Conservation (phyloP, 2,329 filamentous ascomycete species). For the Phialophora verrucosa region DNA sequence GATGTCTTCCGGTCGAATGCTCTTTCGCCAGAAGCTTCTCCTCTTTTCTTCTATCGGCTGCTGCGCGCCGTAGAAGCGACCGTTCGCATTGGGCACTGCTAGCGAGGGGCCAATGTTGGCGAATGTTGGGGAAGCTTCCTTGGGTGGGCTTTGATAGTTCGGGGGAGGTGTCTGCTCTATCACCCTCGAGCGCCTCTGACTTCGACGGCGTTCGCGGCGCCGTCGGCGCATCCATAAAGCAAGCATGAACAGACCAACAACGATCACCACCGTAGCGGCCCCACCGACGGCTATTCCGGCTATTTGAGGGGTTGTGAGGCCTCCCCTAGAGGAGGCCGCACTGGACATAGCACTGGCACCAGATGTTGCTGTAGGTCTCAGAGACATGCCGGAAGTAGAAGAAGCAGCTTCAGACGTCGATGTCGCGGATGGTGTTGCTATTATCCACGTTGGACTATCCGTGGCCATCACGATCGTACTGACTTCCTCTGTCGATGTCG, state of each 20-base stretch:
- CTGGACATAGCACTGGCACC: slow-evolving; percentile 21
- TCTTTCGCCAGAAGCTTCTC: slow-evolving; percentile 41
- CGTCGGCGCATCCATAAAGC: slow-evolving; percentile 45
- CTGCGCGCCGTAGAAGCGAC: slow-evolving; percentile 34
- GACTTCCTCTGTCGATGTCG: slow-evolving; percentile 31
- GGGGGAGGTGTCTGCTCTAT: slow-evolving; percentile 46
- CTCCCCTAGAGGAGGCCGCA: slow-evolving; percentile 4
- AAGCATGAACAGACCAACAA: slow-evolving; percentile 51
- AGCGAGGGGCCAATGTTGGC: slow-evolving; percentile 10
- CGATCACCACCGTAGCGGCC: slow-evolving; percentile 57
- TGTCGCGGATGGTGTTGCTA: slow-evolving; percentile 19
- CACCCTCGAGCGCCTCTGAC: slow-evolving; percentile 47
- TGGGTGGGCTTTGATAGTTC: slow-evolving; percentile 29
- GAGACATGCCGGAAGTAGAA: slow-evolving; percentile 35
- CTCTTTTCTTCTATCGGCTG: slow-evolving; percentile 35
- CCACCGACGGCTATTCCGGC: slow-evolving; percentile 65
- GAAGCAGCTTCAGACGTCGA: slow-evolving; percentile 23
- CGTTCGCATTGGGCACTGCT: slow-evolving; percentile 15
- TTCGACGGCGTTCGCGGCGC: slow-evolving; percentile 37
- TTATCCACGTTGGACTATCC: slow-evolving; percentile 20
- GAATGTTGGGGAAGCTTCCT: slow-evolving; percentile 30
- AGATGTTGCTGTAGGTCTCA: slow-evolving; percentile 26
- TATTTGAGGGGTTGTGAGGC: slow-evolving; percentile 56
- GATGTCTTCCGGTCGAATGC: slow-evolving; percentile 41
- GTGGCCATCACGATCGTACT: slow-evolving; percentile 36